Evolutionary conservation across 768 basidiomycete species (phyloP).

Genomic region (Boletus sensibilis): DNA sequence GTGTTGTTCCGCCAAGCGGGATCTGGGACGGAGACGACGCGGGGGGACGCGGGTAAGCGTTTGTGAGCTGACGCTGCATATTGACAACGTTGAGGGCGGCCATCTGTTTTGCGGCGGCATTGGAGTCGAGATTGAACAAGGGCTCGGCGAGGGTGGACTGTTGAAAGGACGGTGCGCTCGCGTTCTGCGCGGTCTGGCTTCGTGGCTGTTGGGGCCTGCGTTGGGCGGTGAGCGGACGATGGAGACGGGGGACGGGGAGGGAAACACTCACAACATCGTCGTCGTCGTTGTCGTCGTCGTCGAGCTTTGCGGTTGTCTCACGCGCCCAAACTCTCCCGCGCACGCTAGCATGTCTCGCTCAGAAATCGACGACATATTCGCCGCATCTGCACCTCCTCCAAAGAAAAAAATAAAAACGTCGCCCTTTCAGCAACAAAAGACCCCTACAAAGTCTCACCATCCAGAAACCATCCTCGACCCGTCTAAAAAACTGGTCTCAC

Average conservation of each 20-base stretch:
- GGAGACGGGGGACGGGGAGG: not conserved
- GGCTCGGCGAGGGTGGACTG: constrained; percentile 33
- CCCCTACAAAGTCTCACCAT: not conserved
- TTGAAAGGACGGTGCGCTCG: constrained; percentile 17
- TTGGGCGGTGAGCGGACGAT: not conserved
- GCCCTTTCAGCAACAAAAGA: not conserved
- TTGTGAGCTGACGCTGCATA: constrained; percentile 48
- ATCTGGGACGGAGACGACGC: constrained; percentile 37
- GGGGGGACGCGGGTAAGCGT: constrained; percentile 49
- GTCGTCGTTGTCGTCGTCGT: constrained; percentile 22
- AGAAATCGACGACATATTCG: constrained; percentile 87
- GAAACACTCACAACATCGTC: constrained; percentile 34
- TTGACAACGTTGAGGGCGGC: constrained; percentile 68
- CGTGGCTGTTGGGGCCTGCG: constrained; percentile 43
- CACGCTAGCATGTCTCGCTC: constrained; percentile 46
- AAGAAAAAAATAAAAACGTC: constrained; percentile 40
- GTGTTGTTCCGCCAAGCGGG: constrained; percentile 54
- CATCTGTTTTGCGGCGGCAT: constrained; percentile 76
- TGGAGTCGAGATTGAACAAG: constrained; percentile 59
- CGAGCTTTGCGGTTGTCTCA: constrained; percentile 18
- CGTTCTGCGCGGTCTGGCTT: constrained; percentile 20
- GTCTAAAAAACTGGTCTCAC: constrained; percentile 38
- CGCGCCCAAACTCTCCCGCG: constrained; percentile 16
- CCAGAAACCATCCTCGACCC: constrained; percentile 70
- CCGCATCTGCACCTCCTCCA: constrained; percentile 42